These are phyloP conservation scores for Myochromella boudieri DNA, from an alignment of 768 basidiomycete genomes.

Conservation along the genomic window DNA sequence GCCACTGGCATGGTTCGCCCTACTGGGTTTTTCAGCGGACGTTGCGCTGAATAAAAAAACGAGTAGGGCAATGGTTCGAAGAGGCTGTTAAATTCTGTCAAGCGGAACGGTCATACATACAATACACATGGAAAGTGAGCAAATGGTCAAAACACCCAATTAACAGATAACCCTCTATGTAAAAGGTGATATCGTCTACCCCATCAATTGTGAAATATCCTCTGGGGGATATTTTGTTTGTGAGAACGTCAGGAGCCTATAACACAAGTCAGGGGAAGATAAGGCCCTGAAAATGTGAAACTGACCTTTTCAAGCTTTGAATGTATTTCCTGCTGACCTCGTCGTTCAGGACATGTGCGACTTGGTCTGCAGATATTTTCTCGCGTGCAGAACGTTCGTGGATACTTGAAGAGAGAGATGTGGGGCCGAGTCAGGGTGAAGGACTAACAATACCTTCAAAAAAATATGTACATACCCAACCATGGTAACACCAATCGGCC, in stretches of 20 bases:
- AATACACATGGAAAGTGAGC: no score
- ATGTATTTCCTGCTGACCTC: constrained; percentile 99
- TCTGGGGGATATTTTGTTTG: constrained; percentile 96
- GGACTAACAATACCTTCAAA: no score
- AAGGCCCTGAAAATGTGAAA: neutral
- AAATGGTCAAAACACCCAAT: no score
- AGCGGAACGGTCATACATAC: no score
- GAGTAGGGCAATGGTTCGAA: no score
- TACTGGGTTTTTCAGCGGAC: no score
- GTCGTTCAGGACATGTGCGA: constrained; percentile 97
- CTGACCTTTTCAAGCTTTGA: constrained; percentile 92
- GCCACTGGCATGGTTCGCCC: no score
- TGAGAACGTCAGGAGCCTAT: constrained; percentile 88
- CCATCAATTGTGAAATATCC: constrained; percentile 92
- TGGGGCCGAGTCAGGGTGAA: no score
- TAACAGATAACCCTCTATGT: no score
- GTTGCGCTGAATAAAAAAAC: no score
- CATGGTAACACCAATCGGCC: constrained; percentile 99
- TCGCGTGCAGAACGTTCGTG: constrained; percentile 98
- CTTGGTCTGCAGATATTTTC: constrained; percentile 96
- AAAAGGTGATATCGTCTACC: constrained; percentile 31
- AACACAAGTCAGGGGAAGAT: neutral
- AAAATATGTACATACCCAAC: constrained; percentile 82
- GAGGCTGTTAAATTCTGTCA: no score
- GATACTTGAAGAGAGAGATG: constrained; percentile 49